Percentiles rank a stretch among this genome's conserved stretches.
These are phyloP conservation scores for Jaapia argillacea DNA, from an alignment of 768 basidiomycete species.

Conservation along the genomic window DNA sequence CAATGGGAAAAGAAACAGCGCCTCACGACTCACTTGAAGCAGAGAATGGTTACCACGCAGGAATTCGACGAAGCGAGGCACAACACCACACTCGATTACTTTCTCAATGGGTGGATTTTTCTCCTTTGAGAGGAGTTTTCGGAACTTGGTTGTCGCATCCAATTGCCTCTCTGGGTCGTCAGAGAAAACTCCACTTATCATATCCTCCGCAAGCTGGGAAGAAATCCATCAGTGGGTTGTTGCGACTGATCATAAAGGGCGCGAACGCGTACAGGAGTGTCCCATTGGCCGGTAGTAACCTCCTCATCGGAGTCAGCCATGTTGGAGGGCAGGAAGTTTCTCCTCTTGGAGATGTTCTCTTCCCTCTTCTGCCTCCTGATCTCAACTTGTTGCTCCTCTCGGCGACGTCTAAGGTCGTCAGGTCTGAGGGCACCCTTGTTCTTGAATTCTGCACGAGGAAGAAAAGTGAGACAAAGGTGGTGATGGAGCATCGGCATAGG, in stretches of 20 bases:
- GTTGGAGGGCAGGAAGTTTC: constrained; percentile 78
- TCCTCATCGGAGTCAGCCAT: constrained; percentile 90
- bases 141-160: constrained; percentile 96
- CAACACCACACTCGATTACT: constrained; percentile 96
- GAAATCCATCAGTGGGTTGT: constrained; percentile 3
- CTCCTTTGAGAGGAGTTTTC: constrained; percentile 97
- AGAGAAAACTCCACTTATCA: constrained; percentile 90
- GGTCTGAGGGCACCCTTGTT: constrained; percentile 82
- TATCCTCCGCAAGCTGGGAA: constrained; percentile 71
- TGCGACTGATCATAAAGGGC: constrained; percentile 7
- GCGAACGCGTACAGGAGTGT: constrained; percentile 61
- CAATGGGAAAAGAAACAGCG: constrained; percentile 1
- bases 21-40: constrained; percentile 52
- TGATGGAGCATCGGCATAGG: constrained; percentile 1
- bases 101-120: constrained; percentile 99
- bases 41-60: constrained; percentile 69
- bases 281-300: constrained; percentile 56
- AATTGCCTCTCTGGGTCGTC: constrained; percentile 87
- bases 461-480: constrained; percentile 23
- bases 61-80: constrained; percentile 96
- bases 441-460: constrained; percentile 63
- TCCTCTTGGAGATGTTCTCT: constrained; percentile 95
- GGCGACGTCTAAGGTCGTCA: constrained; percentile 90
- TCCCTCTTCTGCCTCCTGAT: constrained; percentile 97
- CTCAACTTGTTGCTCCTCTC: constrained; percentile 98